Percentiles rank a stretch among this genome's conserved stretches.
phyloP scores from a whole-genome alignment of 1,284 basidiomycete species.

The Fistulinella cinereoalba region DNA sequence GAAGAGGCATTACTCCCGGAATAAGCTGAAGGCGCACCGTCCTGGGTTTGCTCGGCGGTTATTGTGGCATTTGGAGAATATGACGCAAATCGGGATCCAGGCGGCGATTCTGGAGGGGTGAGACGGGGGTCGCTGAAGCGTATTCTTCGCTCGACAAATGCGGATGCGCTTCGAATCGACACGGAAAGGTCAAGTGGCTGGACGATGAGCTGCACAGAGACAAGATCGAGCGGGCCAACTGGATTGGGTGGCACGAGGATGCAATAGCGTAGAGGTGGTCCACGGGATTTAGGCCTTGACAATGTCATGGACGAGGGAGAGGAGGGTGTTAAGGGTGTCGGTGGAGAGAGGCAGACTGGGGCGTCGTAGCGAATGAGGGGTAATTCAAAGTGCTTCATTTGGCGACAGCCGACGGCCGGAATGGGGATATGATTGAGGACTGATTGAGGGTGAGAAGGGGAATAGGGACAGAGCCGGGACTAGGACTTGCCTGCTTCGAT shows the following conservation, averaged over 20 bases:
- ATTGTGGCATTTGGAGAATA: conserved; percentile 19
- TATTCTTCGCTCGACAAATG: conserved; percentile 57
- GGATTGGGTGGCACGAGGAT: conserved; percentile 45
- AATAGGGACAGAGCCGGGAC: conserved; percentile 7
- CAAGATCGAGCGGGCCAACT: conserved; percentile 56
- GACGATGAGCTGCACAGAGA: conserved; percentile 51
- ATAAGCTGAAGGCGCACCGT: conserved; percentile 6
- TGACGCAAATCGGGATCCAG: conserved; percentile 21
- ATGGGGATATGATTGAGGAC: conserved; percentile 66
- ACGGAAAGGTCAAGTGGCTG: conserved; percentile 46
- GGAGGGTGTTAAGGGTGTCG: conserved; percentile 31
- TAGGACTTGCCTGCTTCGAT: conserved; percentile 69
- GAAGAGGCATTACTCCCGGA: conserved; percentile 16
- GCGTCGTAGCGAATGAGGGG: conserved; percentile 63
- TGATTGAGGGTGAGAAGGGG: conserved; percentile 31
- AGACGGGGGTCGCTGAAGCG: conserved; percentile 41
- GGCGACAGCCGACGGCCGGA: conserved; percentile 61
- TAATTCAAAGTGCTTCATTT: conserved; percentile 66
- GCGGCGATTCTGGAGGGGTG: conserved; percentile 21
- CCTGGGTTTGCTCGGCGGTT: conserved; percentile 11
- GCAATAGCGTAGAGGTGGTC: conserved; percentile 48
- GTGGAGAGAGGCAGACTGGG: conserved; percentile 36
- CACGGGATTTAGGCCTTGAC: conserved; percentile 44
- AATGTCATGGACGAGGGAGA: conserved; percentile 37
- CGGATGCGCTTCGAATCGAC: conserved; percentile 52